Evolutionary conservation across 2,329 filamentous ascomycete genomes (phyloP), one percentile per base, ranked within the genome.

Genomic region (Pleochaeta shiraiana): DNA sequence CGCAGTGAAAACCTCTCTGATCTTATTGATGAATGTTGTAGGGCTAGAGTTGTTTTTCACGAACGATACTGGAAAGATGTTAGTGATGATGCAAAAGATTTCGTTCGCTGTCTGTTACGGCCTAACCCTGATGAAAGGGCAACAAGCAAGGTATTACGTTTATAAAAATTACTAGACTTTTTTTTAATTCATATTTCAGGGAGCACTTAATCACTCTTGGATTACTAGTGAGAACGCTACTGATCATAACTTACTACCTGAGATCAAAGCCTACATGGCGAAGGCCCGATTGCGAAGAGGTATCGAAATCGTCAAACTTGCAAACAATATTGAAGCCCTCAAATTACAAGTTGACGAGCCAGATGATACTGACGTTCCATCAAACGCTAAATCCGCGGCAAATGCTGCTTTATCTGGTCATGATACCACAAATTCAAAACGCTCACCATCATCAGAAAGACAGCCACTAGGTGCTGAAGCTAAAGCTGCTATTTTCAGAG

Each of bases 21-120:
- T 71, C 80, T 98, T 68, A 95, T 98, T 69, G 89, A 96, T 68
- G 93, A 98, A 76, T 97, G 91, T 77, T 90, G 83, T 71, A 84
- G 82, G 67, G 87, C 84, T 47, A 82, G 85, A 63, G 88, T 98
- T 66, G 82, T 95, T 64, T 98, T 97, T 82, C 93, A 98, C 74
- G 91, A 96, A 73, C 84, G 92, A 65, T 98, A 97, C 77, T 98
- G 93, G 93, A 93, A 90, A 74, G 93, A 96, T 70, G 93, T 98
- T 71, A 96, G 91, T 74, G 80, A 87, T 62, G 91, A 97, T 69
- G 93, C 91, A 69, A 98, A 97, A 77, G 84, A 92, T 69, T 98
- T 98, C 74, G 97, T 98, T 76, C 77, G 86, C 67, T 78, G 79
- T 65, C 81, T 98, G 30, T 81, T 98, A 66, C 85, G 92, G 69